A percentile compares a stretch with the other conserved stretches of the same genome.
Evolutionary conservation across 345 rosid species (phyloP).

Genomic region (Syzygium oleosum): DNA sequence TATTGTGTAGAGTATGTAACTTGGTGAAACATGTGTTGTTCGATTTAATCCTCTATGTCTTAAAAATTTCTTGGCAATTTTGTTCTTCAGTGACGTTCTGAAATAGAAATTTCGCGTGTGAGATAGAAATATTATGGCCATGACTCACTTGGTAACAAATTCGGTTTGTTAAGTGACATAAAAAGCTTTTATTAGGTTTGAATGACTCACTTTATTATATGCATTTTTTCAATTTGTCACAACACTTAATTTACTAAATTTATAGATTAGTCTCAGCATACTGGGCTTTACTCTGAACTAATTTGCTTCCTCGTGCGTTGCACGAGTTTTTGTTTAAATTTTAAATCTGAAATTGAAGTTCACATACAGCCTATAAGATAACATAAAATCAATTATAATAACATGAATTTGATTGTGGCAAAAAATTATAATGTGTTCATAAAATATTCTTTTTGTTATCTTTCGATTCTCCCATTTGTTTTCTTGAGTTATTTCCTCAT

Average conservation of each 20-base stretch:
- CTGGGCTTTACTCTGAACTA: neutral
- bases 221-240: neutral
- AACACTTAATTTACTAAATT: neutral
- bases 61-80: neutral
- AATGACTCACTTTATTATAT: neutral
- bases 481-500: too few relatives aligned
- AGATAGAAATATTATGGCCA: neutral
- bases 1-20: neutral
- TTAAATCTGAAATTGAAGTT: neutral
- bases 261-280: neutral
- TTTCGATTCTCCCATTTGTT: too few relatives aligned
- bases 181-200: neutral
- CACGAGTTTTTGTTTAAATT: neutral
- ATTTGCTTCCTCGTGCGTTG: neutral
- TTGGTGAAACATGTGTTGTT: neutral
- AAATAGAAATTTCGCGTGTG: neutral
- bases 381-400: neutral
- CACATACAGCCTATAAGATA: neutral
- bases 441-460: too few relatives aligned
- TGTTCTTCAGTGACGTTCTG: neutral
- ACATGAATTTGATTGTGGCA: too few relatives aligned
- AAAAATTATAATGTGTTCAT: too few relatives aligned
- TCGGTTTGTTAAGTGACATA: neutral
- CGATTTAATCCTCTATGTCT: neutral
- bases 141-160: neutral